Evolutionary conservation across 148 eudicot species (phyloP), one percentile per base, ranked within the genome.

Genomic region (Oxyria digyna): DNA sequence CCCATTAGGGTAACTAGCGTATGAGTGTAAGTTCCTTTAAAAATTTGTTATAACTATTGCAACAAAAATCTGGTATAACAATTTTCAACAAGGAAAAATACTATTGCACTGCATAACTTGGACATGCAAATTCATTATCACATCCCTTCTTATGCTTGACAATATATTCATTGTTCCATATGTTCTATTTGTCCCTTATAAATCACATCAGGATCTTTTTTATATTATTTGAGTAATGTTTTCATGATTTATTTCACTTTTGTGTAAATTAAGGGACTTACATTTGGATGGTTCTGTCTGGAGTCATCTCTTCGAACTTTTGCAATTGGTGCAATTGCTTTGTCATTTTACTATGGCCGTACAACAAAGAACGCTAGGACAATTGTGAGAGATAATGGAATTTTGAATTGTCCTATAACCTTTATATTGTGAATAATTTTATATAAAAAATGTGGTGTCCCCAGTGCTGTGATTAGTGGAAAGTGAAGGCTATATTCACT

Each of bases 241-340:
- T 14, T 31, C 65, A 59, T 13, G 37, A 59, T 59, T 29, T 11
- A 52, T 52, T 0, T 52, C 62, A 10, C 14, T 8, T 14, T 23
- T 3, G 15, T 8, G 13, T 23, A 3, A n/a, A n/a, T n/a, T n/a
- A n/a, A n/a, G n/a, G 97, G 96, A 17, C 77, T 94, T 59, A 88
- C 98, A 11, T 88, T 97, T 23, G 90, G 97, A 52, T 94, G 98
- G 98, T 94, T 94, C 76, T 91, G 96, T 65, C 80, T 84, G 2
- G 98, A 94, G 74, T 90, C 98, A 7, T 83, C 97, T 1, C 72
- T 88, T 41, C 83, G 90, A 26, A 87, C 97, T 45, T 76, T 88
- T 29, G 98, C 89, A 77, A 88, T 94, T 41, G 75, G 85, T 40
- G 84, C 81, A 42, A 88, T 96, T 4, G 90, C 96, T 18, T 31